A percentile compares a stretch with the other conserved stretches of the same genome.
These are phyloP conservation scores for Acacia acuminata DNA, from an alignment of 306 rosid species.

Conservation along the genomic window DNA sequence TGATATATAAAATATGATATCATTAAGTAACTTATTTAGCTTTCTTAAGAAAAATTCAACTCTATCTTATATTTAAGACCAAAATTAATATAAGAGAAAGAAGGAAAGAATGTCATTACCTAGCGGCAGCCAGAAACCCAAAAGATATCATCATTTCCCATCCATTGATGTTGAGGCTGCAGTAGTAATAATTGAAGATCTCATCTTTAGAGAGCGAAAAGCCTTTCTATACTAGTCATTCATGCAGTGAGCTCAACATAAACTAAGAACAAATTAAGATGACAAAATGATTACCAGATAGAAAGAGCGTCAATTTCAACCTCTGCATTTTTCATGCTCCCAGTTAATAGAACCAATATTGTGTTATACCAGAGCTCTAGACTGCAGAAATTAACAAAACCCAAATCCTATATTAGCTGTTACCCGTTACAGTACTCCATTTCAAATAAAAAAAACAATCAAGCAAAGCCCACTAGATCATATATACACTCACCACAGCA, in stretches of 20 bases:
- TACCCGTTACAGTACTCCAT: neutral
- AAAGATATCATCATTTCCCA: slow-evolving; percentile 67
- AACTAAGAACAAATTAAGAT: neutral
- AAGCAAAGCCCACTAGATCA: neutral
- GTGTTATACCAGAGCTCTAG: slow-evolving; percentile 65
- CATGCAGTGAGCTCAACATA: neutral
- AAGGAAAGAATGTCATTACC: slow-evolving; percentile 33
- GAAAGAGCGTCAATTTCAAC: slow-evolving; percentile 56
- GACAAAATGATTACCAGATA: slow-evolving; percentile 43
- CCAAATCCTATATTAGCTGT: neutral
- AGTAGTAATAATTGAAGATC: neutral
- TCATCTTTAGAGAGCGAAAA: neutral
- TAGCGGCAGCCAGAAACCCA: slow-evolving; percentile 54
- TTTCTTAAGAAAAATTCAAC: too few species aligned
- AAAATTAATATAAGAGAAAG: neutral
- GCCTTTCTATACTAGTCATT: neutral
- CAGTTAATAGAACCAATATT: slow-evolving; percentile 50
- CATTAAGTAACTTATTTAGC: too few species aligned
- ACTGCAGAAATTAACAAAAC: slow-evolving; percentile 25
- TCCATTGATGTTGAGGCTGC: slow-evolving; percentile 58
- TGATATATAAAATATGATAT: too few species aligned
- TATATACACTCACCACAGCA: slow-evolving; percentile 49
- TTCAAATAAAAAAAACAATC: neutral
- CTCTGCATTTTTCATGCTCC: slow-evolving; percentile 51
- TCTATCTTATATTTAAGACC: too few species aligned